A percentile compares a stretch with the other conserved stretches of the same genome.
Conservation (phyloP, 2,329 filamentous ascomycete species). For the Helicocarpus griseus region DNA sequence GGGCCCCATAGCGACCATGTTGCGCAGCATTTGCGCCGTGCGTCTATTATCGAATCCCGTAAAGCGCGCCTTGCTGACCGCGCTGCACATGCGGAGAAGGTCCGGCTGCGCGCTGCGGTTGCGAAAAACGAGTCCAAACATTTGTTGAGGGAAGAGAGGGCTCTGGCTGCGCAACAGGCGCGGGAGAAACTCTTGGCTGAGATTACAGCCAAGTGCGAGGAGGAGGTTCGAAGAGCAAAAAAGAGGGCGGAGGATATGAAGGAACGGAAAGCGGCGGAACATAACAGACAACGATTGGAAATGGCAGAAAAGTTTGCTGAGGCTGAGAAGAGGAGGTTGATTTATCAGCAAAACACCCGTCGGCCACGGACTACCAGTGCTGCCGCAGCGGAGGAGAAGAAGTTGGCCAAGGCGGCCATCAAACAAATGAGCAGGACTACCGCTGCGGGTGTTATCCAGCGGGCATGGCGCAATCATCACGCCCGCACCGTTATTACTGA, state of each 20-base stretch:
- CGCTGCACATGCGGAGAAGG: slow-evolving; percentile 56
- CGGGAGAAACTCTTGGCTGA: slow-evolving; percentile 55
- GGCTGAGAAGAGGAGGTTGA: slow-evolving; percentile 47
- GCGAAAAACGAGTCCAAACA: slow-evolving; percentile 50
- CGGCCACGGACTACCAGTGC: slow-evolving; percentile 44
- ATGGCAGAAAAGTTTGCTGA: slow-evolving; percentile 58
- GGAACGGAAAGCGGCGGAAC: slow-evolving; percentile 53
- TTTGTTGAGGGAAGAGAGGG: slow-evolving; percentile 51
- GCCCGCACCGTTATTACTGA: slow-evolving; percentile 40
- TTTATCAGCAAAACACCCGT: slow-evolving; percentile 39
- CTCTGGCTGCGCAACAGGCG: slow-evolving; percentile 52
- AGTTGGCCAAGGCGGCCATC: slow-evolving; percentile 24
- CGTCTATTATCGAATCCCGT: slow-evolving; percentile 54
- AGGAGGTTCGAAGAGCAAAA: slow-evolving; percentile 56
- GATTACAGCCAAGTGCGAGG: slow-evolving; percentile 55
- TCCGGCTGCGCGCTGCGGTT: slow-evolving; percentile 52
- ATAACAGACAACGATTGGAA: slow-evolving; percentile 48
- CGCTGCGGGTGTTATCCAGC: slow-evolving; percentile 49
- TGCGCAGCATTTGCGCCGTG: slow-evolving; percentile 55
- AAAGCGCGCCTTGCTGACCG: slow-evolving; percentile 56
- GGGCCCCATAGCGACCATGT: slow-evolving; percentile 49
- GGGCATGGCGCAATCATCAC: slow-evolving; percentile 45
- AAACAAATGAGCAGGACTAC: slow-evolving; percentile 39
- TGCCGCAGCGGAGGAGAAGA: slow-evolving; percentile 36
- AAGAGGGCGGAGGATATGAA: slow-evolving; percentile 58